Conservation (phyloP, 1,139 yeast genomes). For the Taphrina populina region DNA sequence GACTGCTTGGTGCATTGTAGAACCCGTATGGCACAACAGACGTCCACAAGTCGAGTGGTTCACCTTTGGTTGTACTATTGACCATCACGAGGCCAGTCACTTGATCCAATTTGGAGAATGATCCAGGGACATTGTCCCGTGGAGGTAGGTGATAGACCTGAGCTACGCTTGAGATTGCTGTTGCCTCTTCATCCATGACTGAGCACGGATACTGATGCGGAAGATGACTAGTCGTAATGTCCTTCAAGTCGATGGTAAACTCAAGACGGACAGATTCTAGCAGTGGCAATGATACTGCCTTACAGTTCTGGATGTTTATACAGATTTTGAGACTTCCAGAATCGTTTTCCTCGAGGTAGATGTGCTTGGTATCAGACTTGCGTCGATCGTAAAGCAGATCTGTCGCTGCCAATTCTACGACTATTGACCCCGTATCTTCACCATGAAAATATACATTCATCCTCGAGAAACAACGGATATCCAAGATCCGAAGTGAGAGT, state of each 20-base stretch:
- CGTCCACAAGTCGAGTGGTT: background rate
- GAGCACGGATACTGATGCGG: background rate
- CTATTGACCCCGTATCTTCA: background rate
- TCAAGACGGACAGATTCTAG: background rate
- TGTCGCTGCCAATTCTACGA: background rate
- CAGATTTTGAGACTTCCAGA: background rate
- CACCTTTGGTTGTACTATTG: background rate
- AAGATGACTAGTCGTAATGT: background rate
- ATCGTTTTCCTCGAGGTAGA: background rate
- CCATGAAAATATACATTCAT: constrained; percentile 11
- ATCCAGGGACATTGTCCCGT: background rate
- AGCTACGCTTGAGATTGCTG: background rate
- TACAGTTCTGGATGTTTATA: background rate
- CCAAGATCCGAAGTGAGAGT: background rate
- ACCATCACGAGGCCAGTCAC: background rate
- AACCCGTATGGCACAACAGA: background rate
- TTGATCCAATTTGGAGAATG: background rate
- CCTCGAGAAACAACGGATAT: background rate
- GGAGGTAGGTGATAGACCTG: constrained; percentile 2
- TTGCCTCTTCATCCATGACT: background rate
- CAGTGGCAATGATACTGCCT: background rate
- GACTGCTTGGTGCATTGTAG: background rate
- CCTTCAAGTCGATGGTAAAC: background rate
- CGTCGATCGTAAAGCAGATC: too few species aligned
- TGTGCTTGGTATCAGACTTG: background rate